Conservation (phyloP, 2,329 filamentous ascomycete genomes). For the Colletotrichum coccodes region DNA sequence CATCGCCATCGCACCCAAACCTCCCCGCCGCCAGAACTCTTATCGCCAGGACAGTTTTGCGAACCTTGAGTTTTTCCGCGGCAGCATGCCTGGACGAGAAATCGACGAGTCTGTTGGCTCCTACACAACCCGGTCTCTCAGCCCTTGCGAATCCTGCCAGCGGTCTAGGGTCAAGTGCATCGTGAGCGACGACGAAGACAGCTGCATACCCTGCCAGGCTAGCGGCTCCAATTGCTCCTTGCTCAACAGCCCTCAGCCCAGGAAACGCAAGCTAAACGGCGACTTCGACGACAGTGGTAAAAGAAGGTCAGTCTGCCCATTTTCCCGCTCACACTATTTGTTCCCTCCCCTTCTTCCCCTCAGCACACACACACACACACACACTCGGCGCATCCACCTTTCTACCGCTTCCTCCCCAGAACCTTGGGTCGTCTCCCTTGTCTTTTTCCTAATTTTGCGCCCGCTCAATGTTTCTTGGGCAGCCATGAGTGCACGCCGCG, state of each 20-base stretch:
- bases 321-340: neutral
- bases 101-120: slow-evolving; percentile 59
- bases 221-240: slow-evolving; percentile 84
- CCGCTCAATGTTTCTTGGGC: slow-evolving; percentile 20
- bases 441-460: slow-evolving; percentile 26
- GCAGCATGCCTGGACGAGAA: slow-evolving; percentile 62
- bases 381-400: neutral
- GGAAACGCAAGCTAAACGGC: slow-evolving; percentile 82
- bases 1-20: slow-evolving; percentile 74
- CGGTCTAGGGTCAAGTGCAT: slow-evolving; percentile 81
- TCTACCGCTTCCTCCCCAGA: neutral
- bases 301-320: slow-evolving; percentile 70
- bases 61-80: slow-evolving; percentile 57
- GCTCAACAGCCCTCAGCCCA: slow-evolving; percentile 77
- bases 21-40: slow-evolving; percentile 54
- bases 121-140: slow-evolving; percentile 52
- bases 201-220: slow-evolving; percentile 81
- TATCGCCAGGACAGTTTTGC: slow-evolving; percentile 58
- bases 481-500: slow-evolving; percentile 18
- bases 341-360: neutral
- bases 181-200: slow-evolving; percentile 74
- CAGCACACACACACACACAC: neutral
- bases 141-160: slow-evolving; percentile 79
- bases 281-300: slow-evolving; percentile 71
- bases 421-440: slow-evolving; percentile 1